Conservation (phyloP, 106 monocot genomes). For the Acorus calamus region DNA sequence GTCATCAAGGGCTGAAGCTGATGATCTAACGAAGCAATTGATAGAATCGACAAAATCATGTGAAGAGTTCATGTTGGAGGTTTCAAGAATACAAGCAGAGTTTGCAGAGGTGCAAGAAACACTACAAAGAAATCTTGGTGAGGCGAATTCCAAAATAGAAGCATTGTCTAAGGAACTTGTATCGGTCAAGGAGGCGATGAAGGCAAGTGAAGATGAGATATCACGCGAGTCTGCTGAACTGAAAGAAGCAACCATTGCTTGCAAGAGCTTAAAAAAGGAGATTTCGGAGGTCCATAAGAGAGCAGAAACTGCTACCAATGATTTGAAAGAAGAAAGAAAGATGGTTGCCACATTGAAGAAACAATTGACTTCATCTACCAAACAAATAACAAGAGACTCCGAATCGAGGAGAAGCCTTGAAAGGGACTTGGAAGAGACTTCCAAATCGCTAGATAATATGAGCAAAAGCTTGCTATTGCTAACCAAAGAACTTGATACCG, state of each 20-base stretch:
- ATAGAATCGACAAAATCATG: constrained; percentile 17
- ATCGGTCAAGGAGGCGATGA: constrained; percentile 33
- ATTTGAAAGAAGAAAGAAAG: constrained; percentile 59
- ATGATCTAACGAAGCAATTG: constrained; percentile 34
- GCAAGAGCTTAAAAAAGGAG: constrained; percentile 56
- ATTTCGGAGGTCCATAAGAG: constrained; percentile 46
- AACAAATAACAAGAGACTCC: constrained; percentile 42
- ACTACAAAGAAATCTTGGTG: constrained; percentile 30
- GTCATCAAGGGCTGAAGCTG: constrained; percentile 31
- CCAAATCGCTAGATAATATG: constrained; percentile 71
- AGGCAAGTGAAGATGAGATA: constrained; percentile 41
- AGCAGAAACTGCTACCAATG: constrained; percentile 25
- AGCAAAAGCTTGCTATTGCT: constrained; percentile 45
- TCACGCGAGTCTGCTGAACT: constrained; percentile 30
- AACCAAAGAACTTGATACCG: constrained; percentile 57
- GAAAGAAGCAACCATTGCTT: constrained; percentile 29
- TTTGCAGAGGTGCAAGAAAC: constrained; percentile 34
- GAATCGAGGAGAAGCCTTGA: constrained; percentile 46
- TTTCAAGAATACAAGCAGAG: constrained; percentile 29
- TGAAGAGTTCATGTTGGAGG: constrained; percentile 20
- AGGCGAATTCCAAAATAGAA: constrained; percentile 39
- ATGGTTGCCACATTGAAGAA: constrained; percentile 32
- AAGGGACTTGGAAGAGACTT: constrained; percentile 60
- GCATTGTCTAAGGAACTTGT: constrained; percentile 48
- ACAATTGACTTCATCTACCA: constrained; percentile 46